Base-by-base conservation (phyloP, 2,329 filamentous ascomycete species). In the Rutstroemia sp. region DNA sequence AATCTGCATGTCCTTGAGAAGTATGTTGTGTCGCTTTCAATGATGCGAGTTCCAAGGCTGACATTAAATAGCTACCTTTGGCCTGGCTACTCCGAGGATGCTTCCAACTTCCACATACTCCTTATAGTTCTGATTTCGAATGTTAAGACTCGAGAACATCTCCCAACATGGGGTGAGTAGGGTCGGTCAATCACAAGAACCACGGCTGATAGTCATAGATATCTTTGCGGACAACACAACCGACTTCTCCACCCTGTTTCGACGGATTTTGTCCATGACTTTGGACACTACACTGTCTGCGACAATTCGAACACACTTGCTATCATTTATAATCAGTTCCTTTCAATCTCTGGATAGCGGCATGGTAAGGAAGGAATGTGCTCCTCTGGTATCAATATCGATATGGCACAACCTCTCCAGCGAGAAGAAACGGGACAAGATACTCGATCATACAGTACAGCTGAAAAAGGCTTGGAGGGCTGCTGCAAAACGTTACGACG, bases 401-500 rank as follows among this genome's bases (percentile, higher is more conserved):
- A 90, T 94, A 65, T 99, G 94, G 94, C 89, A 97, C 67, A 95
- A 96, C 68, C 75, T 99, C 39, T 88, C 89, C 30, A 88, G 81
- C 56, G 90, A 95, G 37, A 78, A 80, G 57, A 81, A 84, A 60
- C 82, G 90, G 63, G 89, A 95, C 54, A 75, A 76, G 37, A 82
- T 84, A 55, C 78, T 99, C 30, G 84, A 89, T 45, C 84, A 88
- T 63, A 81, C 82, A 48, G 73, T 82, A n/a, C 85, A 89, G 61
- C 73, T 95, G 65, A 86, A 83, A 69, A 97, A 96, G 70, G 87
- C 90, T 50, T 99, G 94, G 94, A 86, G 90, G 65, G 90, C 92
- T 8, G 81, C 91, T 1, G 80, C 78, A 19, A 96, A 95, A 74
- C 82, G 92, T 61, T 96, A 88, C 64, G 92, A 97, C 59, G 84